These are phyloP conservation scores for Penicillium nucicola DNA, from an alignment of 495 filamentous ascomycete species.

Conservation along the genomic window DNA sequence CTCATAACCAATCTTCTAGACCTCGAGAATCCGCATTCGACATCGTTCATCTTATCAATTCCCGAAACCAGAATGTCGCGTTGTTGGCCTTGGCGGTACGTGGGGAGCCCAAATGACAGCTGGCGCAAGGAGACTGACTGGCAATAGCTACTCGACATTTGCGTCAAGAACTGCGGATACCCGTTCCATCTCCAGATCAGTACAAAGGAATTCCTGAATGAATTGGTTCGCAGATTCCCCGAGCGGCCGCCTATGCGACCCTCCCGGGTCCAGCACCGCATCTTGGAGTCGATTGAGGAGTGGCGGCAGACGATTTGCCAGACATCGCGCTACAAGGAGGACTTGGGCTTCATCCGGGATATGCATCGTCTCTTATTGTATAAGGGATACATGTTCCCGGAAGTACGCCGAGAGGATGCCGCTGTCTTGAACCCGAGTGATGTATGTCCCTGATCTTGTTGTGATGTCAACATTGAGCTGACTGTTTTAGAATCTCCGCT, in stretches of 20 bases:
- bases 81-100: slow-evolving; percentile 75
- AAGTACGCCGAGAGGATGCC: slow-evolving; percentile 87
- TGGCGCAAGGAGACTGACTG: slow-evolving; percentile 23
- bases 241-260: slow-evolving; percentile 86
- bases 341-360: slow-evolving; percentile 92
- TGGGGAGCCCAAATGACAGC: slow-evolving; percentile 16
- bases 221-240: slow-evolving; percentile 93
- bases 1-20: slow-evolving; percentile 30
- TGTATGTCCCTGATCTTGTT: slow-evolving; percentile 51
- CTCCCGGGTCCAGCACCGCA: slow-evolving; percentile 83
- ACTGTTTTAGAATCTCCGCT: slow-evolving; percentile 75
- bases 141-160: slow-evolving; percentile 83
- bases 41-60: slow-evolving; percentile 92
- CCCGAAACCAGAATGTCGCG: slow-evolving; percentile 92
- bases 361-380: slow-evolving; percentile 96
- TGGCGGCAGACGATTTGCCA: slow-evolving; percentile 98
- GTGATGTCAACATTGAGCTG: slow-evolving; percentile 16
- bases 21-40: slow-evolving; percentile 93
- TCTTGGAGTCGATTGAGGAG: slow-evolving; percentile 96
- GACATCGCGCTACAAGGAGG: slow-evolving; percentile 94
- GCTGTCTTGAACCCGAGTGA: slow-evolving; percentile 97
- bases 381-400: slow-evolving; percentile 95
- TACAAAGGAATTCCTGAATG: slow-evolving; percentile 98
- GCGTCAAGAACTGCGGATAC: slow-evolving; percentile 99
- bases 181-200: slow-evolving; percentile 98